A percentile compares a stretch with the other conserved stretches of the same genome.
phyloP scores from a whole-genome alignment of 2,329 filamentous ascomycete genomes.

The Exophiala dermatitidis region DNA sequence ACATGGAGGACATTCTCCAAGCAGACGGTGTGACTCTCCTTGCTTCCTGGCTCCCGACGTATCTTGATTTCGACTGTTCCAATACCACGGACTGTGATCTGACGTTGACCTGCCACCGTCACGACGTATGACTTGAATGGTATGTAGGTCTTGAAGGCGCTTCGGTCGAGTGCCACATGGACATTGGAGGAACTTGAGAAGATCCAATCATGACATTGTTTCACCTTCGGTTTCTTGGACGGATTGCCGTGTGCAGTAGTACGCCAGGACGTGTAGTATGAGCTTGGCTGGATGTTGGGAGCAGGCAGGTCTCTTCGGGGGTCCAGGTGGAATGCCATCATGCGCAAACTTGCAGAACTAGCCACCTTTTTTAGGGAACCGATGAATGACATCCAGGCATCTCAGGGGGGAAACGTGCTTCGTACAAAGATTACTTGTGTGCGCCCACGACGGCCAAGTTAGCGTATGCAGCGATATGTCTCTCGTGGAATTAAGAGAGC shows the following conservation, averaged over 20 bases:
- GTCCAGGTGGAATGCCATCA: constrained; percentile 13
- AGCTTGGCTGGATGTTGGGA: constrained; percentile 16
- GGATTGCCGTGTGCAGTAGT: constrained; percentile 5
- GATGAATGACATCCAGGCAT: background rate
- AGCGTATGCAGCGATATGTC: too few species aligned
- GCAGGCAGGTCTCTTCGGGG: constrained; percentile 18
- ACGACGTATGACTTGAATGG: constrained; percentile 27
- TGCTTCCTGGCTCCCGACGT: constrained; percentile 21
- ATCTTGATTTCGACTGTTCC: constrained; percentile 32
- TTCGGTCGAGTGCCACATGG: constrained; percentile 32
- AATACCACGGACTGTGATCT: constrained; percentile 29
- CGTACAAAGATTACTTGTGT: too few species aligned
- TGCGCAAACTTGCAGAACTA: background rate
- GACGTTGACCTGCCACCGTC: constrained; percentile 23
- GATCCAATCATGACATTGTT: constrained; percentile 28
- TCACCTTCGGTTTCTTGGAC: constrained; percentile 18
- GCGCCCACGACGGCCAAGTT: too few species aligned
- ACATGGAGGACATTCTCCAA: constrained; percentile 34
- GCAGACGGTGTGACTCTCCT: constrained; percentile 26
- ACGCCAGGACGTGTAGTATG: constrained; percentile 14
- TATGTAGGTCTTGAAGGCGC: constrained; percentile 31
- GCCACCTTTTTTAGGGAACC: background rate
- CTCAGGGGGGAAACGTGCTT: background rate
- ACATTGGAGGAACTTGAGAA: constrained; percentile 28
- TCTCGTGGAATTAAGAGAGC: too few species aligned